Base-by-base conservation (phyloP, 192 early-diverging fungal species). In the Podila clonocystis region DNA sequence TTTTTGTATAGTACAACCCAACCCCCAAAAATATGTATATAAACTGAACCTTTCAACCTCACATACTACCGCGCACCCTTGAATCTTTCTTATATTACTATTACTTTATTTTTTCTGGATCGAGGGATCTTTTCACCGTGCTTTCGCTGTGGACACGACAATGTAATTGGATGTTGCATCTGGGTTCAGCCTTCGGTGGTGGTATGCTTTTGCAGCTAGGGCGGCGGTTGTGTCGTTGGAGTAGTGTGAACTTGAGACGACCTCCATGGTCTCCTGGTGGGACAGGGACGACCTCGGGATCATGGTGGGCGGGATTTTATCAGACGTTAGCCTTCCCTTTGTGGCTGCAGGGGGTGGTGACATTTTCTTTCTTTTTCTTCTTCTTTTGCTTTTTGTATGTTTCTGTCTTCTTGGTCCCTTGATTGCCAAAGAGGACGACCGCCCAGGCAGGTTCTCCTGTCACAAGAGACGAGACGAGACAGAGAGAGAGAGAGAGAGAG, bases 211-310 rank as follows among this genome's bases (percentile, higher is more conserved):
- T 55, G 52, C 52, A 55, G 52, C 52, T 24, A 6, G n/a, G 20
- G 52, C 24, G 9, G 52, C 52, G 52, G 24, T 8, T 9, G 52
- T 6, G n/a, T 55, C 52, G 5, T 55, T 55, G 22, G 52, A 55
- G 11, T 6, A 55, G 22, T 5, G 52, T 9, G 52, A 22, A n/a
- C 24, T n/a, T 6, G 52, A 55, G 52, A 55, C 24, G 52, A 55
- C 52, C 22, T 6, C 52, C 24, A 55, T 55, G 20, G 52, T 55
- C 17, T 55, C 52, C 52, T 55, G 20, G 52, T 55, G 26, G 52
- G 52, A 55, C 52, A 55, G 20, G 22, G 52, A n/a, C 6, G 52
- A 55, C 52, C 52, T 55, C 24, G 52, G 52, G 52, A 55, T 55
- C 24, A 26, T 55, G 11, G 2, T n/a, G 24, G 52, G 52, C 20